Evolutionary conservation across 331 rosid species (phyloP), one percentile per base, ranked within the genome.

Genomic region (Acacia concinna): DNA sequence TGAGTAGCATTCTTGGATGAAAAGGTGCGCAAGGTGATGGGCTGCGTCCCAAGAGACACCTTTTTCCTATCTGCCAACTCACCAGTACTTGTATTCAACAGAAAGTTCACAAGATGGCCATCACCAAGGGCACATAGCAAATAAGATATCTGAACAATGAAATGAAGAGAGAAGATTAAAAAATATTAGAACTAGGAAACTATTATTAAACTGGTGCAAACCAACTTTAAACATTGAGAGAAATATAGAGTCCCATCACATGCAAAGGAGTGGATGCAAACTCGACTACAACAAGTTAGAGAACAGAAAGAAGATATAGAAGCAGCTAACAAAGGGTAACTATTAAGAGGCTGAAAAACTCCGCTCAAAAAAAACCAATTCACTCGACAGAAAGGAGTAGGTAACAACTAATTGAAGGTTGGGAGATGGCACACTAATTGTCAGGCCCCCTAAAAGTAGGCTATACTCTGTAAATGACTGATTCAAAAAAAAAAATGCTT

Each of bases 11-110:
- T 89, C 90, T 91, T 91, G 62, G 96, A 91, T 8, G 96, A 89
- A 84, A 91, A 91, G 12, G 93, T 89, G 28, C 93, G 93, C 20
- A 91, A 91, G 49, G 96, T 87, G 76, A 91, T 88, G 46, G 96
- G 96, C 78, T 91, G 96, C 14, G 96, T 91, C 70, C 96, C 96
- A 25, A 91, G 96, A 63, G 93, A 91, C 72, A 91, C 92, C 65
- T 89, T 89, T 71, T 91, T 89, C 86, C 96, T 84, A 79, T 91
- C 91, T 17, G 88, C 81, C 51, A 91, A 83, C 75, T 87, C 91
- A 46, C 96, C 91, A 49, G 88, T 84, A 76, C 74, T 84, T 68
- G 85, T 84, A 88, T 87, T 89, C 85, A 91, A 79, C 77, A 84
- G 77, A 79, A 89, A 91, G 84, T 89, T 91, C 73, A 91, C 84